These are phyloP conservation scores for Coniophora puteana DNA, from an alignment of 1,284 basidiomycete genomes.

Conservation along the genomic window DNA sequence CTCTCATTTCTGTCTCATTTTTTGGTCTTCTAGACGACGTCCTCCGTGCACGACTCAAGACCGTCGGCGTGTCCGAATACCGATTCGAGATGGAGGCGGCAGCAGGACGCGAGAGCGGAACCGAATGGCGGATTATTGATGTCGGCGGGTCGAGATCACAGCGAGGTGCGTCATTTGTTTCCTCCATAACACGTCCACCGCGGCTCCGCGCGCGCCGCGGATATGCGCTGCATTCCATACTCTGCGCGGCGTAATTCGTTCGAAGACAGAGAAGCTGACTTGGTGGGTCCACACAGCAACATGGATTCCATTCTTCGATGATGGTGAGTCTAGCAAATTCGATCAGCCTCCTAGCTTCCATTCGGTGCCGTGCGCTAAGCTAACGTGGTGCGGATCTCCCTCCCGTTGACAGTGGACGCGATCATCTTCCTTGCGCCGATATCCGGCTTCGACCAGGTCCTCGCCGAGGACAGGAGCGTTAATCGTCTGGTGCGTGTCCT, in stretches of 20 bases:
- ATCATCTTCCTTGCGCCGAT: conserved; percentile 82
- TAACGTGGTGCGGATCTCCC: conserved; percentile 1
- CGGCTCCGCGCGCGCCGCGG: not conserved
- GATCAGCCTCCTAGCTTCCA: conserved; percentile 3
- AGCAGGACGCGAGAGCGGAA: conserved; percentile 62
- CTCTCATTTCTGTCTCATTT: conserved; percentile 10
- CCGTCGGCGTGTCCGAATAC: conserved; percentile 74
- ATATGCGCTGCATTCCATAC: too few species aligned
- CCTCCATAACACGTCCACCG: not conserved
- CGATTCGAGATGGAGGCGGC: conserved; percentile 74
- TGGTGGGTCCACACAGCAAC: too few species aligned
- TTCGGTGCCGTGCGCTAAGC: conserved; percentile 6
- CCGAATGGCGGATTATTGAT: conserved; percentile 78
- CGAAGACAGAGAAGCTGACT: too few species aligned
- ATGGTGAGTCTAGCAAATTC: conserved; percentile 40
- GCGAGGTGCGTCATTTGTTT: conserved; percentile 35
- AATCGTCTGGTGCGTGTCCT: conserved; percentile 57
- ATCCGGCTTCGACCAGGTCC: conserved; percentile 74
- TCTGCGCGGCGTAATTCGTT: too few species aligned
- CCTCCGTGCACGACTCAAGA: conserved; percentile 68
- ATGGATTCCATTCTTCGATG: conserved; percentile 76
- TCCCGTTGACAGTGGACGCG: conserved; percentile 61
- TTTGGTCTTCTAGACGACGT: conserved; percentile 61
- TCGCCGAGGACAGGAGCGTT: conserved; percentile 64
- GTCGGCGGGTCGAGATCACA: conserved; percentile 76